phyloP scores from a whole-genome alignment of 768 basidiomycete genomes.

The Boletellus ananas region DNA sequence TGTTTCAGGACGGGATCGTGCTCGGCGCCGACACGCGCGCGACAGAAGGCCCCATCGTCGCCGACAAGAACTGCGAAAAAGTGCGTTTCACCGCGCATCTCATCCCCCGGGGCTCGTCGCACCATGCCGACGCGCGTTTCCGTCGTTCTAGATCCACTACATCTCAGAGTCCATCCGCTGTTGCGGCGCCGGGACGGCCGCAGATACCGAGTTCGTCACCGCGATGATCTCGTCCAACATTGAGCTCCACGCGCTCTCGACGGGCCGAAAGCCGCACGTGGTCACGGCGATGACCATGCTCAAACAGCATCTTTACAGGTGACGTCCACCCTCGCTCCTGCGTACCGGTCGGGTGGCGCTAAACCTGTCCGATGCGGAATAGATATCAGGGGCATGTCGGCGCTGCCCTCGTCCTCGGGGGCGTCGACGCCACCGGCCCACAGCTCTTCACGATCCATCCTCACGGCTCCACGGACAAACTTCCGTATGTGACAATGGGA shows the following conservation, averaged over 20 bases:
- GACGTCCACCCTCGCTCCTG: conserved; percentile 11
- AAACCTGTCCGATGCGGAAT: too few relatives aligned
- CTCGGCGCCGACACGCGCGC: conserved; percentile 97
- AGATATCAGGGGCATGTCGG: conserved; percentile 94
- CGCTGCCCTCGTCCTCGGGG: conserved; percentile 93
- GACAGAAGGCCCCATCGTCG: conserved; percentile 90
- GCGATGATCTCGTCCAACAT: conserved; percentile 95
- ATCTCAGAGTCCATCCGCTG: conserved; percentile 94
- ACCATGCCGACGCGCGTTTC: too few relatives aligned
- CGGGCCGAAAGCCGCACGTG: conserved; percentile 87
- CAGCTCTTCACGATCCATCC: conserved; percentile 96
- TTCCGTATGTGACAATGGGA: conserved; percentile 99
- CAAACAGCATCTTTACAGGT: conserved; percentile 93
- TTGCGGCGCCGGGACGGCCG: conserved; percentile 99
- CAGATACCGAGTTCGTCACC: conserved; percentile 94
- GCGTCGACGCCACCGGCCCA: conserved; percentile 90
- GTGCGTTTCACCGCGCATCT: conserved; percentile 37
- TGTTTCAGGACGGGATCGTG: conserved; percentile 89
- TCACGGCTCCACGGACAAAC: conserved; percentile 97
- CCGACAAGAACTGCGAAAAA: conserved; percentile 99
- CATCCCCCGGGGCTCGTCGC: too few relatives aligned
- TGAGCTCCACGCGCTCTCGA: conserved; percentile 86
- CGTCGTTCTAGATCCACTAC: conserved; percentile 80
- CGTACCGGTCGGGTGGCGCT: neutral
- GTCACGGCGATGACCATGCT: conserved; percentile 99